Conservation (phyloP, 179 eudicot genomes). For the Dionaea muscipula region DNA sequence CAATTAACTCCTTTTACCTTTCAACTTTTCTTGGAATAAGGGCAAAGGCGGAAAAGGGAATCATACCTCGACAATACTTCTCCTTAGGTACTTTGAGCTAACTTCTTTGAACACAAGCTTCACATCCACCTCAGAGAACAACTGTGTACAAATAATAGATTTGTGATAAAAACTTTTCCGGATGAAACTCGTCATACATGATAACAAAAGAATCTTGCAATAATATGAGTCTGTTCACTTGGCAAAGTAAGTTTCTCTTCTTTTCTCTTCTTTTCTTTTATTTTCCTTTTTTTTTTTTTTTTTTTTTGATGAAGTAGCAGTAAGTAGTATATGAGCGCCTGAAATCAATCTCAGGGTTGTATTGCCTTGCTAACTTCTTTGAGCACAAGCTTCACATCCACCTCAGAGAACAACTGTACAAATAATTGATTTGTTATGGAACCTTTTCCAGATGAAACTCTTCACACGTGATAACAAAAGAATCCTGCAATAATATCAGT, state of each 20-base stretch:
- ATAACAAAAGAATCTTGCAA: no score
- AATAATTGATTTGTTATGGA: not conserved
- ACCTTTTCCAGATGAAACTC: not conserved
- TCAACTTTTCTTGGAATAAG: not conserved
- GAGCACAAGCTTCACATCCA: conserved; percentile 94
- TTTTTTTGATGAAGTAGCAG: no score
- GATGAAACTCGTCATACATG: not conserved
- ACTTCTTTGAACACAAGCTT: conserved; percentile 92
- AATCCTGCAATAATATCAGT: no score
- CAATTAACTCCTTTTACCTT: not conserved
- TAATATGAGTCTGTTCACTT: no score
- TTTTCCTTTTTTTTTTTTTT: no score
- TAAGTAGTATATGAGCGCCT: no score
- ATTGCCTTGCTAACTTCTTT: conserved; percentile 82
- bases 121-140: conserved; percentile 92
- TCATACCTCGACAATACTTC: conserved; percentile 83
- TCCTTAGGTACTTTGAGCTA: conserved; percentile 72
- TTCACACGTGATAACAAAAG: not conserved
- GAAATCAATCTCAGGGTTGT: no score
- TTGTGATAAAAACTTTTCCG: not conserved
- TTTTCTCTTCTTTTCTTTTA: no score
- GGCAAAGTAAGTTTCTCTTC: no score
- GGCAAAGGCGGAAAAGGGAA: not conserved
- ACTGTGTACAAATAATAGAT: conserved; percentile 23
- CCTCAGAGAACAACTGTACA: conserved; percentile 73